phyloP scores from a whole-genome alignment of 164 flowering plant genomes.

The Aristolochia contorta region DNA sequence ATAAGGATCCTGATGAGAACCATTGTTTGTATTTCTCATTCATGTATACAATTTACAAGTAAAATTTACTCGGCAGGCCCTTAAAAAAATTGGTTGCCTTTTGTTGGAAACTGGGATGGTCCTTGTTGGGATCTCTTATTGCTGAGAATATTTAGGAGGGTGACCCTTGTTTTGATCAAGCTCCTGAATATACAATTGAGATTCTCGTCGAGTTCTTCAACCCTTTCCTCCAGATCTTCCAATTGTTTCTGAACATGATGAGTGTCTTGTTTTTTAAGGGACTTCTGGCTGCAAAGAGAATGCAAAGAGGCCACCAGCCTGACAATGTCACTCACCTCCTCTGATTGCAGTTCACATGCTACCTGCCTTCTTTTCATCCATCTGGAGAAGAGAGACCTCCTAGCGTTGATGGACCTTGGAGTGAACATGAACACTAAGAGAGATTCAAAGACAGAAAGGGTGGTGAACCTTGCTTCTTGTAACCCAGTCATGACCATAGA shows the following conservation, averaged over 20 bases:
- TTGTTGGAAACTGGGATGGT: too few relatives aligned
- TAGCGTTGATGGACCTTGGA: slow-evolving; percentile 8
- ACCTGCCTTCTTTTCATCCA: slow-evolving; percentile 6
- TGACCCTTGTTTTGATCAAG: slow-evolving; percentile 47
- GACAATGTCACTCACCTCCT: slow-evolving; percentile 23
- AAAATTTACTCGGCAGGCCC: too few relatives aligned
- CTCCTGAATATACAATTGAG: slow-evolving; percentile 40
- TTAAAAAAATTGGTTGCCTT: too few relatives aligned
- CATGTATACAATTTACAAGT: too few relatives aligned
- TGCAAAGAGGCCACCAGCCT: slow-evolving; percentile 17
- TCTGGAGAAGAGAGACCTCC: slow-evolving; percentile 22
- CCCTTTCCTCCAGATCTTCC: slow-evolving; percentile 37
- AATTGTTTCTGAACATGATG: slow-evolving; percentile 28
- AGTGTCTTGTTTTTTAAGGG: slow-evolving; percentile 12
- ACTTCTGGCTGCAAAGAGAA: slow-evolving; percentile 7
- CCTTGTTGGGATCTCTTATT: background rate
- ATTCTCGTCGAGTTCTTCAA: slow-evolving; percentile 39
- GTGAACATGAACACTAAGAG: slow-evolving; percentile 22
- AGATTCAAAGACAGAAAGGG: slow-evolving; percentile 23
- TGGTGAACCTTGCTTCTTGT: slow-evolving; percentile 23
- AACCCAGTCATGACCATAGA: slow-evolving; percentile 16
- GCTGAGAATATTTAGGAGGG: slow-evolving; percentile 20
- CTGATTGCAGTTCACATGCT: slow-evolving; percentile 7
- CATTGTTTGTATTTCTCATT: too few relatives aligned
- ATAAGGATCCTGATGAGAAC: too few relatives aligned